Conservation (phyloP, 2,329 filamentous ascomycete species). For the Xylariaceae sp. region DNA sequence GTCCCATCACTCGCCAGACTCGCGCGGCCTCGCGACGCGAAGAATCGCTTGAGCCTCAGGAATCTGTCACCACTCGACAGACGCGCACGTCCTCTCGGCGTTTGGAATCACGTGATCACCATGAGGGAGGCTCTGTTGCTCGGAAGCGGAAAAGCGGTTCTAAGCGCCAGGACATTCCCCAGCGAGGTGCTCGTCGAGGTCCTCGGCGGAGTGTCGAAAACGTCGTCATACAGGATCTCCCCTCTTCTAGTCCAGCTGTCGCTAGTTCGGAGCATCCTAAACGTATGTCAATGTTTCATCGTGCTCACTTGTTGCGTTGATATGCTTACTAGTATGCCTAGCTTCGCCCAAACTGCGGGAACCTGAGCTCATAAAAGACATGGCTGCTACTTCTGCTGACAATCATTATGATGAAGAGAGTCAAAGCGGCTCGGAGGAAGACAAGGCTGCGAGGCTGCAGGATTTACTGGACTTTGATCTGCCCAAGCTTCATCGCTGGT, state of each 20-base stretch:
- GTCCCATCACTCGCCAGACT: background rate
- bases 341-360: constrained; percentile 8
- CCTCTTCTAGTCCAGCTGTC: constrained; percentile 12
- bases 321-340: constrained; percentile 8
- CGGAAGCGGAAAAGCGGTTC: constrained; percentile 23
- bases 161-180: constrained; percentile 19
- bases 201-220: constrained; percentile 23
- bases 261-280: constrained; percentile 12
- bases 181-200: constrained; percentile 21
- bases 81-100: background rate
- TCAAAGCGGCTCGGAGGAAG: constrained; percentile 18
- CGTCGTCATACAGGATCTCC: constrained; percentile 20
- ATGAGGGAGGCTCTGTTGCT: background rate
- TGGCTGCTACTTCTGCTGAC: background rate
- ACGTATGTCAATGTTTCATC: background rate
- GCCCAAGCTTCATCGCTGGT: constrained; percentile 26
- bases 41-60: constrained; percentile 17
- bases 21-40: constrained; percentile 19
- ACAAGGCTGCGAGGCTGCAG: constrained; percentile 21
- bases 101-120: no score
- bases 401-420: constrained; percentile 2
- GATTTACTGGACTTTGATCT: constrained; percentile 29
- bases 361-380: background rate
- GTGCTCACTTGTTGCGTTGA: background rate
- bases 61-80: constrained; percentile 6